Percentiles rank a stretch among this genome's conserved stretches.
Conservation (phyloP, 805 yeast genomes). For the Yamadazyma olivae region DNA sequence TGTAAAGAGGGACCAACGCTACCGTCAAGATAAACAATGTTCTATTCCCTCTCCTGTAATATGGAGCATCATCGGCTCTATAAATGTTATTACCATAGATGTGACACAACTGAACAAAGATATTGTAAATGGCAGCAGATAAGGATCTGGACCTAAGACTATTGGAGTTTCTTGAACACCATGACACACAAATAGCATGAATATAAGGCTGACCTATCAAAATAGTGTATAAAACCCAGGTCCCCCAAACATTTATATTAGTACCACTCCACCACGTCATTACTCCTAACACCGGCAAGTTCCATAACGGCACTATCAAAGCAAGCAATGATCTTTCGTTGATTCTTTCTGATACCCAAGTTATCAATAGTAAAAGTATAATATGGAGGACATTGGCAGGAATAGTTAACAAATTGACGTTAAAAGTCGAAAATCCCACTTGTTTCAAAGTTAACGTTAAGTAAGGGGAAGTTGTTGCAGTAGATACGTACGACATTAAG, state of each 20-base stretch:
- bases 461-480: slow-evolving; percentile 29
- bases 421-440: slow-evolving; percentile 21
- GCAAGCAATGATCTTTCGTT: slow-evolving; percentile 25
- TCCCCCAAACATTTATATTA: slow-evolving; percentile 38
- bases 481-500: slow-evolving; percentile 20
- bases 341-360: slow-evolving; percentile 34
- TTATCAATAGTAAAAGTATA: slow-evolving; percentile 28
- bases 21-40: slow-evolving; percentile 18
- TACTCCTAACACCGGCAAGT: slow-evolving; percentile 28
- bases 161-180: slow-evolving; percentile 26
- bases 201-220: slow-evolving; percentile 30
- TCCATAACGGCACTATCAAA: slow-evolving; percentile 25
- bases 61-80: slow-evolving; percentile 24
- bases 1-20: slow-evolving; percentile 19
- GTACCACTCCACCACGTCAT: slow-evolving; percentile 42
- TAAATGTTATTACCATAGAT: slow-evolving; percentile 25
- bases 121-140: slow-evolving; percentile 26
- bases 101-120: slow-evolving; percentile 22
- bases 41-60: slow-evolving; percentile 24
- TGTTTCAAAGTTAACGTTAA: slow-evolving; percentile 46
- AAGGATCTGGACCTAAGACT: slow-evolving; percentile 25
- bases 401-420: slow-evolving; percentile 21
- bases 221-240: slow-evolving; percentile 33
- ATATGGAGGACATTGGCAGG: slow-evolving; percentile 28
- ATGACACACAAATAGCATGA: slow-evolving; percentile 27